A percentile compares a stretch with the other conserved stretches of the same genome.
Conservation (phyloP, 2,329 filamentous ascomycete genomes). For the Hypoxylon sp. region DNA sequence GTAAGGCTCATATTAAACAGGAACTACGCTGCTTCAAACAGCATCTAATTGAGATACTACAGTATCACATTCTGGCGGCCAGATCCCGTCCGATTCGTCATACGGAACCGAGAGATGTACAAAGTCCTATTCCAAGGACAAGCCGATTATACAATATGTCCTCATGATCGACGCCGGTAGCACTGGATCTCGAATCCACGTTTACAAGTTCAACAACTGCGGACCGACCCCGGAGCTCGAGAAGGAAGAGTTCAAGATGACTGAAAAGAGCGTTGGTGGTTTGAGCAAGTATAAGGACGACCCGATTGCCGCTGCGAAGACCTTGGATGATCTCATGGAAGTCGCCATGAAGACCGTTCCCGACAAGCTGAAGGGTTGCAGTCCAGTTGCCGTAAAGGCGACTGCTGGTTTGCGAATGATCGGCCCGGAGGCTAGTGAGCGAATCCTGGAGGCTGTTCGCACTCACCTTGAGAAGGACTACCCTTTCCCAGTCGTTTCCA, state of each 20-base stretch:
- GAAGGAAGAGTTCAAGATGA: conserved; percentile 93
- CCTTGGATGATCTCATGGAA: conserved; percentile 88
- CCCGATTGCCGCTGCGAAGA: conserved; percentile 88
- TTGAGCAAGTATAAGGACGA: conserved; percentile 91
- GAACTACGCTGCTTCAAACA: background rate
- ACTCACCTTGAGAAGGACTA: conserved; percentile 87
- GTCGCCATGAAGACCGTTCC: conserved; percentile 88
- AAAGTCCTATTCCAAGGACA: conserved; percentile 86
- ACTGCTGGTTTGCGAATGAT: conserved; percentile 93
- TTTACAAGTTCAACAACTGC: conserved; percentile 99
- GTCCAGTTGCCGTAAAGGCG: conserved; percentile 96
- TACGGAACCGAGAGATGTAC: conserved; percentile 82
- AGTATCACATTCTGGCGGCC: conserved; percentile 60
- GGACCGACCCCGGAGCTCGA: conserved; percentile 95
- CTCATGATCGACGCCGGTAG: conserved; percentile 99
- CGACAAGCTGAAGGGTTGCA: conserved; percentile 90
- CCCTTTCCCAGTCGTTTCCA: conserved; percentile 93
- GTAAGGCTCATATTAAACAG: conserved; percentile 53
- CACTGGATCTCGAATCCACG: conserved; percentile 97
- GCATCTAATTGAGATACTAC: conserved; percentile 40
- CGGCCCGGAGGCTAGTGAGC: conserved; percentile 83
- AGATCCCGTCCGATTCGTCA: conserved; percentile 71
- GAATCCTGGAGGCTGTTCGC: conserved; percentile 89
- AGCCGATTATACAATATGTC: conserved; percentile 96
- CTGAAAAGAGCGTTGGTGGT: conserved; percentile 85